Conservation (phyloP, 1,284 basidiomycete genomes). For the Rugosomyces carneus region DNA sequence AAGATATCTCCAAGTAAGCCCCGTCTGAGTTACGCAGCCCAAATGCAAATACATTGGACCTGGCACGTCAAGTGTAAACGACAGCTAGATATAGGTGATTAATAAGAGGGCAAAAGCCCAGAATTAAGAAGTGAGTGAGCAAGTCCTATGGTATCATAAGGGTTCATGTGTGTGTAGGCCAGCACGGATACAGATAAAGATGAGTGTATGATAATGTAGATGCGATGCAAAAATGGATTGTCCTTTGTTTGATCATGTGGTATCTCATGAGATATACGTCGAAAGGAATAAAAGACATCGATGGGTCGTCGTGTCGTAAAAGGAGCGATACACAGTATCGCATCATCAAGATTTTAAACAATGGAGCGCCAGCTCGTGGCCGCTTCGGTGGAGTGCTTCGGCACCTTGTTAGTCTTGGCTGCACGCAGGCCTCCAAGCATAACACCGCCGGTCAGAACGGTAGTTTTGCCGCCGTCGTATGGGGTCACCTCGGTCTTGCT, state of each 20-base stretch:
- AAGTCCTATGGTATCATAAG: slow-evolving; percentile 3
- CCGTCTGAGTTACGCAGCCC: no score
- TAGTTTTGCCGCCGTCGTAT: slow-evolving; percentile 81
- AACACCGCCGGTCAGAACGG: slow-evolving; percentile 76
- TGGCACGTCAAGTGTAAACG: not conserved
- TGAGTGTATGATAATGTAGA: not conserved
- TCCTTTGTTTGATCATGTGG: slow-evolving; percentile 8
- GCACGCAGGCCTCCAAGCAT: slow-evolving; percentile 59
- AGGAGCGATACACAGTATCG: slow-evolving; percentile 17
- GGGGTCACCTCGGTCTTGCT: slow-evolving; percentile 72
- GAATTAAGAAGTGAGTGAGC: slow-evolving; percentile 4
- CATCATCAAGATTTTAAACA: slow-evolving; percentile 21
- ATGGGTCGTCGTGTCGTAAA: slow-evolving; percentile 7
- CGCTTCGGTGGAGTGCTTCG: slow-evolving; percentile 16
- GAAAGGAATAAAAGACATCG: slow-evolving; percentile 8
- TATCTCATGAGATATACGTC: slow-evolving; percentile 16
- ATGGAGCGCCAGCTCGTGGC: slow-evolving; percentile 49
- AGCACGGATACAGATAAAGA: slow-evolving; percentile 6
- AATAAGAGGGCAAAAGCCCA: slow-evolving; percentile 1
- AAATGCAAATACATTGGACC: no score
- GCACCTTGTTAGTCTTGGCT: slow-evolving; percentile 22
- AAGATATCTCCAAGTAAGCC: no score
- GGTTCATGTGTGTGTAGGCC: slow-evolving; percentile 4
- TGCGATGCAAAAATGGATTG: slow-evolving; percentile 9
- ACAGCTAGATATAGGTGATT: not conserved